Evolutionary conservation across 2,329 filamentous ascomycete genomes (phyloP).

Genomic region (Teratosphaeria destructans): DNA sequence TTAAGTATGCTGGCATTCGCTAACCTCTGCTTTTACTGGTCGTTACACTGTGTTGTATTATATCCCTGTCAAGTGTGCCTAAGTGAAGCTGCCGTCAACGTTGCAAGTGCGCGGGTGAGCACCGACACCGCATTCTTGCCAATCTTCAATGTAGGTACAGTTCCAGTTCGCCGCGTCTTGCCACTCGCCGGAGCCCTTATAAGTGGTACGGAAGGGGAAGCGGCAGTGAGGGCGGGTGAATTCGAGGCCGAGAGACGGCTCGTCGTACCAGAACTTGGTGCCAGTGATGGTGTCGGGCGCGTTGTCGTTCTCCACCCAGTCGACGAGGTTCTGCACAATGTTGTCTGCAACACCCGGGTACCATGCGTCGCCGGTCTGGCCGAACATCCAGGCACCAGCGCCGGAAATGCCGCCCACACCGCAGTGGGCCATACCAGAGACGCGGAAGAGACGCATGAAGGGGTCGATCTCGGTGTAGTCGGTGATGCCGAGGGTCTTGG

Average conservation of each 20-base stretch:
- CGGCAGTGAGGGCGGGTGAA: slow-evolving; percentile 39
- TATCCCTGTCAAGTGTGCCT: neutral
- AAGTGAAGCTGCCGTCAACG: slow-evolving; percentile 11
- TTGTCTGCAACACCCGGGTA: slow-evolving; percentile 28
- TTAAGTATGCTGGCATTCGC: neutral
- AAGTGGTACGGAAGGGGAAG: slow-evolving; percentile 25
- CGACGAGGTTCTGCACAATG: slow-evolving; percentile 37
- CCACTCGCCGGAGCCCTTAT: slow-evolving; percentile 26
- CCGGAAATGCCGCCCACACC: slow-evolving; percentile 31
- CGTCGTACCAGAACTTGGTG: slow-evolving; percentile 37
- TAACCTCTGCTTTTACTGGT: neutral
- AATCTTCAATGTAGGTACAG: slow-evolving; percentile 24
- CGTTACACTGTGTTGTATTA: neutral
- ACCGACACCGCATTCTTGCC: slow-evolving; percentile 15
- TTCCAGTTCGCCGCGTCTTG: slow-evolving; percentile 26
- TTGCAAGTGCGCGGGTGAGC: slow-evolving; percentile 4
- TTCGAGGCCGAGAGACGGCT: slow-evolving; percentile 29
- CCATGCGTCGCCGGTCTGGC: slow-evolving; percentile 21
- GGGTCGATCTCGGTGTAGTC: slow-evolving; percentile 29
- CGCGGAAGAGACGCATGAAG: slow-evolving; percentile 41
- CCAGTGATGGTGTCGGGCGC: slow-evolving; percentile 28
- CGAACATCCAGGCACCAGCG: slow-evolving; percentile 34
- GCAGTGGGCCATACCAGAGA: slow-evolving; percentile 45
- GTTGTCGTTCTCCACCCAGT: slow-evolving; percentile 25
- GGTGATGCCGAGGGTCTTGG: slow-evolving; percentile 25